Evolutionary conservation across 306 rosid species (phyloP), one percentile per base, ranked within the genome.

Genomic region (Styphnolobium japonicum): DNA sequence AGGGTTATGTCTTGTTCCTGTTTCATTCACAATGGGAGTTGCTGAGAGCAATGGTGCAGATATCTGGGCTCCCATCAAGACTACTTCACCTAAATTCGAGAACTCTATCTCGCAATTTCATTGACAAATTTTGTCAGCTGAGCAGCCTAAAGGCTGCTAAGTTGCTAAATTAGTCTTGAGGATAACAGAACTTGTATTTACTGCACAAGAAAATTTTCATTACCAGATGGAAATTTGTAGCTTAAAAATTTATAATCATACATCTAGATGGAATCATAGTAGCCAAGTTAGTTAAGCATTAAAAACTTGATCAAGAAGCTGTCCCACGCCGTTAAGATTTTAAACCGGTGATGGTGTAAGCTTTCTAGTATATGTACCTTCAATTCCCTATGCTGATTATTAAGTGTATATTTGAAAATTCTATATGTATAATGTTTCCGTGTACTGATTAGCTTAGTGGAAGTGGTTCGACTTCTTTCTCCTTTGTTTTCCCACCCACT

Each of bases 11-110:
- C 85, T 95, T 39, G 93, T 95, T 79, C 99, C 99, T 0, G 87
- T 93, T 61, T 84, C 93, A 1, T 83, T 82, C 46, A 90, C 98
- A 18, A 80, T 67, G n/a, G 99, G 98, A 78, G 92, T 93, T 72
- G 90, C 97, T 45, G 90, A 91, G 68, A 93, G 94, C 82, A 95
- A 95, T 58, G 99, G 99, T 40, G 99, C 99, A 40, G 99, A 95
- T 77, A 93, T 95, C 53, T 95, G 99, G 99, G 98, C 99, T 15
- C 99, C 99, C 16, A 88, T 89, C 56, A 92, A 95, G 86, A 87
- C 88, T 29, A 76, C 85, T 48, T 88, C 96, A 18, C 91, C 97
- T 4, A 84, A 82, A 77, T 58, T 65, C 14, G 93, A 88, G 74
- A 86, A 77, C 16, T 49, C 75, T 37, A 52, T 76, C 48, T 77